Conservation (phyloP, 495 filamentous ascomycete genomes). For the Hypomontagnella monticulosa region DNA sequence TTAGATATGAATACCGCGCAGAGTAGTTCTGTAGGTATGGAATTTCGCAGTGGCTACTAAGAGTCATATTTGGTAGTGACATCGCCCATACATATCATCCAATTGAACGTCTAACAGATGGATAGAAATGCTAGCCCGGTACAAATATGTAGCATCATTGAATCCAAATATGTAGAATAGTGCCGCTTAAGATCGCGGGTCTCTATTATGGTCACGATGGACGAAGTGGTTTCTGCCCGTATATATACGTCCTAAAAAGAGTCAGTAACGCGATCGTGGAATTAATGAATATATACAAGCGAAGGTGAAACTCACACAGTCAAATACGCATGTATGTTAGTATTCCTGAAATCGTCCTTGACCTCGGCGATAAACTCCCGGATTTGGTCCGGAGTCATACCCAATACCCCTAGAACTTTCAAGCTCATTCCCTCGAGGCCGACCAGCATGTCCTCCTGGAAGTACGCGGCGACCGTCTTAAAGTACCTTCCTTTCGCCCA, state of each 20-base stretch:
- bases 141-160: no score
- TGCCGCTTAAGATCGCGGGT: no score
- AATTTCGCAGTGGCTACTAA: no score
- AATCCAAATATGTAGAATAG: no score
- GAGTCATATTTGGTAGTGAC: no score
- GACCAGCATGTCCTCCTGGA: slow-evolving; percentile 40
- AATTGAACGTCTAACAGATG: no score
- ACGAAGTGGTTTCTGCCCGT: slow-evolving; percentile 23
- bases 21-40: no score
- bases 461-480: slow-evolving; percentile 45
- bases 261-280: neutral
- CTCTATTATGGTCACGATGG: neutral
- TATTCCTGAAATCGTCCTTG: slow-evolving; percentile 39
- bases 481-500: slow-evolving; percentile 47
- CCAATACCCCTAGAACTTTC: slow-evolving; percentile 41
- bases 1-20: no score
- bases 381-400: slow-evolving; percentile 40
- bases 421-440: slow-evolving; percentile 45
- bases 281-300: neutral
- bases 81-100: no score
- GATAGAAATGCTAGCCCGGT: no score
- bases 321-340: slow-evolving; percentile 44
- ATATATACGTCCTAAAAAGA: slow-evolving; percentile 34
- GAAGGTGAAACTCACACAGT: slow-evolving; percentile 40
- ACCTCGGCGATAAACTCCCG: slow-evolving; percentile 43